Conservation (phyloP, 2,329 filamentous ascomycete genomes). For the Exophiala phaeomuriformis region DNA sequence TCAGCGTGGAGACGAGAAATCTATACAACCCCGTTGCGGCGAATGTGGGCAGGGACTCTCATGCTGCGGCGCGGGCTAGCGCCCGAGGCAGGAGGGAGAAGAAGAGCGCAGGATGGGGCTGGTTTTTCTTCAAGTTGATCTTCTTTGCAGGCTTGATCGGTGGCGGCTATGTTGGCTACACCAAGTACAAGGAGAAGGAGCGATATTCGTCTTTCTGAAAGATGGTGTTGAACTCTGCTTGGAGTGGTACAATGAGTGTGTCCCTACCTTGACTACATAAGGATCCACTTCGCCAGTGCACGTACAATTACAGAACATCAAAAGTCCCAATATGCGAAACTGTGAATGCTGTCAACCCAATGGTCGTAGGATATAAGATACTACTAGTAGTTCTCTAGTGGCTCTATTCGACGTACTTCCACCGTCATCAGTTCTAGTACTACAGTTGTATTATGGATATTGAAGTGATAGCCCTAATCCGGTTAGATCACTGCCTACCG, state of each 20-base stretch:
- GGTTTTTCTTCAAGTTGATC: constrained; percentile 76
- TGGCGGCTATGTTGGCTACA: constrained; percentile 79
- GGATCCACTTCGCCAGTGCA: too few species aligned
- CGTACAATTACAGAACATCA: background rate
- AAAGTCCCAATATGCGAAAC: too few species aligned
- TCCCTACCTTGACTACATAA: background rate
- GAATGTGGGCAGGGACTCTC: constrained; percentile 23
- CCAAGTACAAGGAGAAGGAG: constrained; percentile 62
- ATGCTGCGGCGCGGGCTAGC: constrained; percentile 24
- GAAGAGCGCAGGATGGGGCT: constrained; percentile 49
- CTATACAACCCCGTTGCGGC: constrained; percentile 58
- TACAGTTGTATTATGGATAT: too few species aligned
- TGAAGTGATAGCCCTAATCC: too few species aligned
- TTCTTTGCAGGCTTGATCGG: constrained; percentile 63
- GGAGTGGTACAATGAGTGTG: background rate
- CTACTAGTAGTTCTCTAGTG: too few species aligned
- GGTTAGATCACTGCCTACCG: too few species aligned
- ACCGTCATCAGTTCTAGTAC: too few species aligned
- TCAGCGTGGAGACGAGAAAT: constrained; percentile 78
- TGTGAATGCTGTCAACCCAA: too few species aligned
- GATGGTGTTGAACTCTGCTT: background rate
- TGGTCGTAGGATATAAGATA: too few species aligned
- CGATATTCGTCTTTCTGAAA: constrained; percentile 33
- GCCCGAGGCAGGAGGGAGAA: constrained; percentile 26
- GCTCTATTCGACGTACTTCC: too few species aligned